Base-by-base conservation (phyloP, 2,329 filamentous ascomycete genomes). In the Fusarium cicatricum region DNA sequence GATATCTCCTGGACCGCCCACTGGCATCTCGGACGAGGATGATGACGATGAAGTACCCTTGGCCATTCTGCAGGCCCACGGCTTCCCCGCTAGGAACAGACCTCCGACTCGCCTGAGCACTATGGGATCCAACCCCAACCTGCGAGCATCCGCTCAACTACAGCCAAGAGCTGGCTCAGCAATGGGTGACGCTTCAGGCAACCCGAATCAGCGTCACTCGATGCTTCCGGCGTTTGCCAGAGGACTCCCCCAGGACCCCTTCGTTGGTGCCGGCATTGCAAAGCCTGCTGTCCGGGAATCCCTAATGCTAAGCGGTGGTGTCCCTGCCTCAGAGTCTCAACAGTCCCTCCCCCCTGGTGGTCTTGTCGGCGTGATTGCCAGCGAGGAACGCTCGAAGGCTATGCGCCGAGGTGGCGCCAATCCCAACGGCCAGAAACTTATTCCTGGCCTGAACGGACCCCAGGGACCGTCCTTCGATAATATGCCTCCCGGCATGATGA, bases 21-120 rank as follows among this genome's bases (percentile, higher is more conserved):
- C 79, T 0, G 82, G 83, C n/a, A 76, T 70, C 5, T 88, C 87
- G 1, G 90, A 92, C 32, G 90, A 93, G 52, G 92, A 97, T 65
- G 92, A 96, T 43, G 92, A 97, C 65, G 92, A 97, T 53, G 92
- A 97, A 67, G 85, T 96, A 11, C 92, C 92, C 0, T 78, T 97
- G 34, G 92, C 88, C 11, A 95, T 97, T 64, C 79, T 97, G 16
- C 90, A 91, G 49, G 92, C 92, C 2, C 92, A 97, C 71, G 92
- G 92, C 3, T 97, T 97, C 68, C 92, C 92, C 0, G 87, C 82
- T 73, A 92, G 87, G 75, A 89, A 86, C 66, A 85, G 90, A 15
- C 89, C 91, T 12, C 91, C 92, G 1, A 88, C 84, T 21, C 85
- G 85, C 38, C 79, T 91, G 21, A 83, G 78, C 60, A 83, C 79